phyloP scores from a whole-genome alignment of 2,329 filamentous ascomycete genomes.

The Claviceps sorghi region DNA sequence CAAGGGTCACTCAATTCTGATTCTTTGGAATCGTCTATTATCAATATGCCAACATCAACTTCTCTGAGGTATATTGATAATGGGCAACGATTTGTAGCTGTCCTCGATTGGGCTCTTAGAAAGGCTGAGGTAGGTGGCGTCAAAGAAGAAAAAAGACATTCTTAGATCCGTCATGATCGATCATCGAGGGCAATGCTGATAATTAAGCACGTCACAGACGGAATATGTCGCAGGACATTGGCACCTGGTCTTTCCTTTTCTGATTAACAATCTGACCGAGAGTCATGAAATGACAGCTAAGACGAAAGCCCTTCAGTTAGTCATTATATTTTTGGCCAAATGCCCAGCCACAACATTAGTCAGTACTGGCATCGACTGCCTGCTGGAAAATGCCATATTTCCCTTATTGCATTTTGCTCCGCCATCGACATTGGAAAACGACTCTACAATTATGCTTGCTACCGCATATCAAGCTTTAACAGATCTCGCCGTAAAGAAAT shows the following conservation, averaged over 20 bases:
- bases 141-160: not conserved
- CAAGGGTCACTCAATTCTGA: slow-evolving; percentile 27
- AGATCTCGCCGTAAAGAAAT: slow-evolving; percentile 29
- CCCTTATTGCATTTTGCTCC: slow-evolving; percentile 67
- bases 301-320: slow-evolving; percentile 37
- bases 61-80: not conserved
- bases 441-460: slow-evolving; percentile 50
- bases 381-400: slow-evolving; percentile 55
- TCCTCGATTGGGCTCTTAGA: slow-evolving; percentile 6
- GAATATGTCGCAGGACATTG: slow-evolving; percentile 31
- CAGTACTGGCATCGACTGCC: slow-evolving; percentile 47
- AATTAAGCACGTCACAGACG: slow-evolving; percentile 1
- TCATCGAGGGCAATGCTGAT: not conserved
- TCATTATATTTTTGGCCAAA: slow-evolving; percentile 38
- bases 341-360: slow-evolving; percentile 39
- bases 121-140: slow-evolving; percentile 4
- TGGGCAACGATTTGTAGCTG: not conserved
- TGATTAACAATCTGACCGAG: slow-evolving; percentile 55
- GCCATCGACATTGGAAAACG: slow-evolving; percentile 56
- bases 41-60: not conserved
- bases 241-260: slow-evolving; percentile 53
- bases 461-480: slow-evolving; percentile 54
- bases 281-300: slow-evolving; percentile 41
- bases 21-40: not conserved
- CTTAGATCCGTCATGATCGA: not conserved